phyloP scores from a whole-genome alignment of 208 protist genomes.

The Kentomonas sorsogonicus region DNA sequence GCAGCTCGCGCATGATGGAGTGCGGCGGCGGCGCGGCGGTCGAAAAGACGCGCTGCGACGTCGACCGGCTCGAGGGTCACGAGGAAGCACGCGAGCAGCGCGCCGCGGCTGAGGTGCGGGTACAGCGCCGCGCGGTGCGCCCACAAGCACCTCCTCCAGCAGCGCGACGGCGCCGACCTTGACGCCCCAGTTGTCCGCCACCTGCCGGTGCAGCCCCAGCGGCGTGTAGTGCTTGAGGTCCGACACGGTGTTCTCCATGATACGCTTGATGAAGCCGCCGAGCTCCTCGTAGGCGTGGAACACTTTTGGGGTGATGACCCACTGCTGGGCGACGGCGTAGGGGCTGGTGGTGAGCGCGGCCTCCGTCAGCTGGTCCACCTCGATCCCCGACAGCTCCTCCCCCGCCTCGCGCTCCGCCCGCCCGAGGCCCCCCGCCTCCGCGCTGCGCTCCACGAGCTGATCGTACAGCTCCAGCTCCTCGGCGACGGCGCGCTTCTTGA shows the following conservation, averaged over 20 bases:
- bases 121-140: slow-evolving; percentile 50
- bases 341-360: slow-evolving; percentile 37
- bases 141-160: slow-evolving; percentile 61
- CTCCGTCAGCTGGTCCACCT: slow-evolving; percentile 73
- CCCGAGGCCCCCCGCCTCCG: slow-evolving; percentile 29
- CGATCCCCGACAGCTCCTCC: slow-evolving; percentile 63
- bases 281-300: slow-evolving; percentile 61
- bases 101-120: slow-evolving; percentile 43
- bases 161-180: slow-evolving; percentile 70
- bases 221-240: slow-evolving; percentile 41
- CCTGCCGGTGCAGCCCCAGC: slow-evolving; percentile 58
- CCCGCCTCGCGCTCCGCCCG: slow-evolving; percentile 32
- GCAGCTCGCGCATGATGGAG: slow-evolving; percentile 65
- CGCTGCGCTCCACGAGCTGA: slow-evolving; percentile 24
- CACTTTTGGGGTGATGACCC: slow-evolving; percentile 31
- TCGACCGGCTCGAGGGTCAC: slow-evolving; percentile 77
- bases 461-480: slow-evolving; percentile 75
- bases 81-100: slow-evolving; percentile 66
- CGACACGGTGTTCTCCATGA: slow-evolving; percentile 60
- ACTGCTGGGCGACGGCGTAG: slow-evolving; percentile 46
- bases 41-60: slow-evolving; percentile 58
- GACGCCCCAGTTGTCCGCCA: slow-evolving; percentile 76
- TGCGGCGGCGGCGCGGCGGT: slow-evolving; percentile 31
- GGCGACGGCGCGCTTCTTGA: slow-evolving; percentile 55
- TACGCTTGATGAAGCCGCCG: slow-evolving; percentile 54